Conservation (phyloP, 129 eudicot genomes). For the Heracleum sosnowskyi region DNA sequence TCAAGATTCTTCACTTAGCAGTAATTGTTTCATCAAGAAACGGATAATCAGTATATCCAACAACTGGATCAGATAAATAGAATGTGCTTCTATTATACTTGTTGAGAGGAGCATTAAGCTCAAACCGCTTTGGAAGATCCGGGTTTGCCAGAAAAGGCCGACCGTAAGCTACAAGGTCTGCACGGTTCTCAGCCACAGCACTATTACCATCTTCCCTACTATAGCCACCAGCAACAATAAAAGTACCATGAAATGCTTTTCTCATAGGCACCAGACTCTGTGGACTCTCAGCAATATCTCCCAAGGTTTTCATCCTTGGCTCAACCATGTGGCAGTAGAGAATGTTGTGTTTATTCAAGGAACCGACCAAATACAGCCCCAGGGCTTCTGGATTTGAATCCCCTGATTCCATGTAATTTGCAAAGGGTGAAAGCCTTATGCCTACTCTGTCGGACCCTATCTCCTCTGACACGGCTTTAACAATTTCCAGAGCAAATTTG, state of each 20-base stretch:
- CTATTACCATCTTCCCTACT: not conserved
- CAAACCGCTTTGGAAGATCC: conserved; percentile 11
- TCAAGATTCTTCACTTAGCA: not conserved
- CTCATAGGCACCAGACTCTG: conserved; percentile 10
- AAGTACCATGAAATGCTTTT: conserved; percentile 2
- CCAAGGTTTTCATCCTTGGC: conserved; percentile 15
- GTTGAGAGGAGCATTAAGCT: conserved; percentile 16
- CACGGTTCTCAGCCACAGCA: conserved; percentile 11
- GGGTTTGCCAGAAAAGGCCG: conserved; percentile 12
- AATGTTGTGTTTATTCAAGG: conserved; percentile 12
- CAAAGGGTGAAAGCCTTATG: conserved; percentile 22
- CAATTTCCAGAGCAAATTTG: conserved; percentile 13
- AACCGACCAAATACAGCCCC: conserved; percentile 15
- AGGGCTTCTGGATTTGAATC: conserved; percentile 25
- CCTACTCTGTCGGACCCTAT: conserved; percentile 22
- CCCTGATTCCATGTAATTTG: conserved; percentile 16
- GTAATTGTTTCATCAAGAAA: conserved; percentile 3
- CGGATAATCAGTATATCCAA: conserved; percentile 17
- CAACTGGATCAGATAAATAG: conserved; percentile 5
- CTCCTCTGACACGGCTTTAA: conserved; percentile 16
- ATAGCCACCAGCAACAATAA: conserved; percentile 4
- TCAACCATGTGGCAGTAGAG: conserved; percentile 20
- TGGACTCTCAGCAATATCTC: not conserved
- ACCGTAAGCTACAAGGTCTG: conserved; percentile 12
- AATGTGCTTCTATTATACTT: conserved; percentile 10